Conservation (phyloP, 139 green algal genomes). For the Tetraselmis striata region DNA sequence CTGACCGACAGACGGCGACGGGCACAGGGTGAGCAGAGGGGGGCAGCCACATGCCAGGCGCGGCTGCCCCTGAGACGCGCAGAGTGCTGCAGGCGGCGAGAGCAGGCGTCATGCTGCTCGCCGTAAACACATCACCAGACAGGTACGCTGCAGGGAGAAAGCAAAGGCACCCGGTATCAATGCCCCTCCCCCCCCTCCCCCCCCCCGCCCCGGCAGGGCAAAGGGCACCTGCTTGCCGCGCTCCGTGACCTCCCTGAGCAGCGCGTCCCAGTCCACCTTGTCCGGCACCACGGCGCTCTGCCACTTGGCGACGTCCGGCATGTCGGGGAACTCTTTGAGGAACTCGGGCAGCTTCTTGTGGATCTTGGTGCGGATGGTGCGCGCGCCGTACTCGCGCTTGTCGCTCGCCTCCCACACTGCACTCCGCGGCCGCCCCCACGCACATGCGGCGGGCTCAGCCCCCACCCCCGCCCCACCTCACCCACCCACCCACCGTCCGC, state of each 20-base stretch:
- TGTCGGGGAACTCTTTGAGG: slow-evolving; percentile 49
- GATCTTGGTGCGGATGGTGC: slow-evolving; percentile 91
- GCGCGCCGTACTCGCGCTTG: slow-evolving; percentile 81
- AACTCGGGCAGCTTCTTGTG: slow-evolving; percentile 77
- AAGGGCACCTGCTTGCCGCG: slow-evolving; percentile 1
- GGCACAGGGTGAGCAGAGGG: background rate
- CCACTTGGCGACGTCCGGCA: slow-evolving; percentile 18
- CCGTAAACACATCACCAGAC: no score
- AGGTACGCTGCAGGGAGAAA: no score
- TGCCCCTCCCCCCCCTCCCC: background rate
- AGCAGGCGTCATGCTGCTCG: no score
- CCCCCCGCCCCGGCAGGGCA: background rate
- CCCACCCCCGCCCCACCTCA: no score
- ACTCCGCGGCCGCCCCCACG: no score
- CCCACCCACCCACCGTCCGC: no score
- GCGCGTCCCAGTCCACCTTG: slow-evolving; percentile 63
- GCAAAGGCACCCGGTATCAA: no score
- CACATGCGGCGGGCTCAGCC: no score
- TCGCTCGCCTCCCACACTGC: slow-evolving; percentile 74
- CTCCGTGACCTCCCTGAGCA: slow-evolving; percentile 62
- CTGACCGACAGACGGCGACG: background rate
- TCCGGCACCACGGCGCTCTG: slow-evolving; percentile 15
- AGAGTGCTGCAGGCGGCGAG: background rate
- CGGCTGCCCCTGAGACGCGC: background rate
- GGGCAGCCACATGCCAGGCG: background rate